Conservation (phyloP, 83 land plant species). For the Picea abies region DNA sequence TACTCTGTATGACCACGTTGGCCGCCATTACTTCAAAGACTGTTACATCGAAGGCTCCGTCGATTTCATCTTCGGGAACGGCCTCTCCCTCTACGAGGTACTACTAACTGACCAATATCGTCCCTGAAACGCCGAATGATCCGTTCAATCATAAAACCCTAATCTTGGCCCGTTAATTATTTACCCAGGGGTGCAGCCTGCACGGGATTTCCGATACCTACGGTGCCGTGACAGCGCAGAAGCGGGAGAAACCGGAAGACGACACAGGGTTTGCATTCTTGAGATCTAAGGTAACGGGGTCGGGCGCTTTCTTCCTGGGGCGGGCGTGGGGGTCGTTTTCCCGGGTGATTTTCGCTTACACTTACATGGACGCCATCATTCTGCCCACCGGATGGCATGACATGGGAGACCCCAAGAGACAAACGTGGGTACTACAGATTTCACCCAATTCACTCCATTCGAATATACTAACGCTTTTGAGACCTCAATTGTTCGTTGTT, state of each 20-base stretch:
- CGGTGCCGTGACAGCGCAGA: slow-evolving; percentile 58
- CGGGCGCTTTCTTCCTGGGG: slow-evolving; percentile 53
- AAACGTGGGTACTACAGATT: slow-evolving; percentile 18
- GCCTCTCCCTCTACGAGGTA: slow-evolving; percentile 54
- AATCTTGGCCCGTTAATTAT: too few relatives aligned
- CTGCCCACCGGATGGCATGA: slow-evolving; percentile 74
- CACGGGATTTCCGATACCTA: slow-evolving; percentile 23
- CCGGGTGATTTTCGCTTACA: slow-evolving; percentile 66
- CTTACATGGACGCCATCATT: slow-evolving; percentile 63
- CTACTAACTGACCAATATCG: too few relatives aligned
- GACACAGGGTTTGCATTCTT: slow-evolving; percentile 67
- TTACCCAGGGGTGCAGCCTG: slow-evolving; percentile 11
- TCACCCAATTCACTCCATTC: too few relatives aligned
- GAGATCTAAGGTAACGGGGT: slow-evolving; percentile 55
- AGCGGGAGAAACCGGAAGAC: slow-evolving; percentile 21
- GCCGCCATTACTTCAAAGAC: slow-evolving; percentile 69
- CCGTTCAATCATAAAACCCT: too few relatives aligned
- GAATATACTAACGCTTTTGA: too few relatives aligned
- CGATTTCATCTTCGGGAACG: slow-evolving; percentile 82
- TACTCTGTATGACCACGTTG: slow-evolving; percentile 72
- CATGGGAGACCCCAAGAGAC: slow-evolving; percentile 45
- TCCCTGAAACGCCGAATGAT: too few relatives aligned
- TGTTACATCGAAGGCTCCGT: slow-evolving; percentile 66
- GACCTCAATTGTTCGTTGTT: too few relatives aligned
- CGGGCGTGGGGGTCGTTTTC: slow-evolving; percentile 84